A percentile compares a stretch with the other conserved stretches of the same genome.
phyloP scores from a whole-genome alignment of 306 rosid genomes.

The Vigna mungo region DNA sequence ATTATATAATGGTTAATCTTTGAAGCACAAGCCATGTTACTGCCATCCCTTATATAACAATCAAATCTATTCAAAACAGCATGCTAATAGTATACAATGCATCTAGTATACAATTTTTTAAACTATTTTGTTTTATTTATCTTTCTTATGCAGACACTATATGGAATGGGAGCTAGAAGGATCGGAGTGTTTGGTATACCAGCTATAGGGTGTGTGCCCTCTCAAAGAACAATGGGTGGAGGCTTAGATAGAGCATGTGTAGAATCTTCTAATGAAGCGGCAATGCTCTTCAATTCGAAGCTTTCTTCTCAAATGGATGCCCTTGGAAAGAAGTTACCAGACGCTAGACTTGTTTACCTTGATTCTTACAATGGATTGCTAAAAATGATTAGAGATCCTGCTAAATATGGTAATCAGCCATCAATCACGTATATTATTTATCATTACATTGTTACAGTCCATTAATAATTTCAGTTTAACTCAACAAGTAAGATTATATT shows the following conservation, averaged over 20 bases:
- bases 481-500: not conserved
- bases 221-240: slow-evolving; percentile 71
- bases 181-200: slow-evolving; percentile 69
- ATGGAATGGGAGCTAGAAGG: slow-evolving; percentile 74
- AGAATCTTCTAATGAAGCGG: slow-evolving; percentile 56
- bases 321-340: slow-evolving; percentile 47
- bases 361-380: slow-evolving; percentile 57
- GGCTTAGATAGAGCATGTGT: slow-evolving; percentile 55
- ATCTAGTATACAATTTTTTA: not conserved
- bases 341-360: slow-evolving; percentile 66
- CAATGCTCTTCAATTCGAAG: slow-evolving; percentile 73
- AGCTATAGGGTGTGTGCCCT: slow-evolving; percentile 79
- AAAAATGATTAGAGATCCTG: slow-evolving; percentile 59
- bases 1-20: not conserved
- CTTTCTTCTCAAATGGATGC: slow-evolving; percentile 50
- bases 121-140: not conserved
- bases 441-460: too few relatives aligned
- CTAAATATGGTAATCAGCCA: slow-evolving; percentile 56
- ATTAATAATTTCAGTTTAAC: too few relatives aligned
- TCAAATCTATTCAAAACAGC: slow-evolving; percentile 19
- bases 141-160: slow-evolving; percentile 54
- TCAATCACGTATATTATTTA: not conserved
- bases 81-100: not conserved
- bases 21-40: not conserved
- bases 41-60: not conserved